phyloP scores from a whole-genome alignment of 2,329 filamentous ascomycete species.

The Sporothrix globosa region DNA sequence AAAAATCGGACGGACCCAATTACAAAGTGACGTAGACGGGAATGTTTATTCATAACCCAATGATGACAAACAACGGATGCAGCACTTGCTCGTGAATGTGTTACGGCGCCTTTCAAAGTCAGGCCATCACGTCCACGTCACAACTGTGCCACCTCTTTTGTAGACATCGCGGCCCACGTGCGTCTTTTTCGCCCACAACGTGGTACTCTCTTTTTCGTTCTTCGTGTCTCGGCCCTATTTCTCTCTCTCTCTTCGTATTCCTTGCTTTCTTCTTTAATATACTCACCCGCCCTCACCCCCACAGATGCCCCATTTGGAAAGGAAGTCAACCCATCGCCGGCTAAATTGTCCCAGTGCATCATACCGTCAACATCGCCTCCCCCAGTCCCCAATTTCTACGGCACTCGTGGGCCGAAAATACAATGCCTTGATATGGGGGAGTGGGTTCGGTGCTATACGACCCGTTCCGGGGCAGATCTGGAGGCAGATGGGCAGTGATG shows the following conservation, averaged over 20 bases:
- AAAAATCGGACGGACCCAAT: no score
- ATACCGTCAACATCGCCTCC: neutral
- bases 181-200: neutral
- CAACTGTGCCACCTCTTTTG: neutral
- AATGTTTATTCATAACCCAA: no score
- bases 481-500: no score
- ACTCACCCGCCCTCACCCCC: no score
- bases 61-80: no score
- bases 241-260: no score
- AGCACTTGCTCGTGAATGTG: no score
- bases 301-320: neutral
- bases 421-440: neutral
- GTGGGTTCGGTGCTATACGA: constrained; percentile 10
- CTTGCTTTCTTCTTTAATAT: no score
- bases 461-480: constrained; percentile 6
- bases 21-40: no score
- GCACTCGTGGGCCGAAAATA: constrained; percentile 22
- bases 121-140: no score
- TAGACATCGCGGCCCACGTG: neutral
- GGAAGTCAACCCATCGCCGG: neutral
- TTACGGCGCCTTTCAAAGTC: no score
- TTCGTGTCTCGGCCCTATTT: neutral
- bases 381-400: neutral
- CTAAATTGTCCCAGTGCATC: neutral
- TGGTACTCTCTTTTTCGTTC: neutral